Percentiles rank a stretch among this genome's conserved stretches.
These are phyloP conservation scores for Euryodendron excelsum DNA, from an alignment of 148 eudicot species.

Conservation along the genomic window DNA sequence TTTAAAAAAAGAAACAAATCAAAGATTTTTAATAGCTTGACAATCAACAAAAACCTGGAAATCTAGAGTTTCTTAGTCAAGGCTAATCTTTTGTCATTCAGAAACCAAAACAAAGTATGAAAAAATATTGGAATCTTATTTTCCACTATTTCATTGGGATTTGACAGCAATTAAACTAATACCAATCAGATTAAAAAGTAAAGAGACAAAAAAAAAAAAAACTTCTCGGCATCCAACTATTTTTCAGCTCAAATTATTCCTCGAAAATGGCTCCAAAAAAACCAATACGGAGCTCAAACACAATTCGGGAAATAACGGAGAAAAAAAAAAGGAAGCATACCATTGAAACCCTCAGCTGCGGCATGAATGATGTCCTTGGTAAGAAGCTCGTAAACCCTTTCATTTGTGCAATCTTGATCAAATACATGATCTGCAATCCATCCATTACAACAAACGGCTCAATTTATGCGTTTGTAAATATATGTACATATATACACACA, in stretches of 20 bases:
- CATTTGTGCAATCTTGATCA: constrained; percentile 73
- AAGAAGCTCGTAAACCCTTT: constrained; percentile 86
- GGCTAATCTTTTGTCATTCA: neutral
- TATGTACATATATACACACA: neutral
- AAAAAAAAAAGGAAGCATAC: constrained; percentile 26
- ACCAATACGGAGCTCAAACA: neutral
- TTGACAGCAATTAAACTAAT: neutral
- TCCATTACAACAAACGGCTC: neutral
- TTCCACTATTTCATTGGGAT: neutral
- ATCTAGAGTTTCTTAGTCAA: neutral
- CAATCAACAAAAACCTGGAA: neutral
- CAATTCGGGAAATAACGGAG: neutral
- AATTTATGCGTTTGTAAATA: too few relatives aligned
- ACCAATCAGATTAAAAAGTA: neutral
- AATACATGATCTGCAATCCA: constrained; percentile 78
- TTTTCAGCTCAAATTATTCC: neutral
- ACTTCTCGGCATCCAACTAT: neutral
- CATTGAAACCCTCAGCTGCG: constrained; percentile 88
- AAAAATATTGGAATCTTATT: neutral
- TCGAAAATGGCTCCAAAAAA: too few relatives aligned
- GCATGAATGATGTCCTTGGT: constrained; percentile 83
- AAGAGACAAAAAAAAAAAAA: neutral
- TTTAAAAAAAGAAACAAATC: neutral
- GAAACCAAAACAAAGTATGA: neutral
- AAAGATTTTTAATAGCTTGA: neutral